phyloP scores from a whole-genome alignment of 495 filamentous ascomycete species.

The Geopyxis carbonaria region DNA sequence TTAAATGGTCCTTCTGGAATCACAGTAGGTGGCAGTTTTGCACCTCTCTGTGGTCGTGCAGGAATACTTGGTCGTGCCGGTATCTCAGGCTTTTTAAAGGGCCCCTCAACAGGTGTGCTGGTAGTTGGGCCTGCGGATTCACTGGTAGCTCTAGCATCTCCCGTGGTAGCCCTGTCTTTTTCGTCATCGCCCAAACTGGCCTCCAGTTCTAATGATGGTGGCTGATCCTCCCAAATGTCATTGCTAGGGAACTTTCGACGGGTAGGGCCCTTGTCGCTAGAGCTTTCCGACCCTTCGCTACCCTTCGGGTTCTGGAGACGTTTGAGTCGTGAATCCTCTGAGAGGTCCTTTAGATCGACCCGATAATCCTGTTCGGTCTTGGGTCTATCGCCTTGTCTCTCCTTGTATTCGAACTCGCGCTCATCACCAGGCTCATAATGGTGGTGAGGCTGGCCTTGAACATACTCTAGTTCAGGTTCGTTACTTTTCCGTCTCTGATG shows the following conservation, averaged over 20 bases:
- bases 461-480: conserved; percentile 7
- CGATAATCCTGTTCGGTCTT: conserved; percentile 29
- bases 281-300: neutral
- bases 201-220: conserved; percentile 61
- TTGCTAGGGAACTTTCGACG: conserved; percentile 67
- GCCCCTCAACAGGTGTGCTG: conserved; percentile 28
- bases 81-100: conserved; percentile 27
- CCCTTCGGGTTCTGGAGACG: conserved; percentile 29
- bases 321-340: conserved; percentile 25
- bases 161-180: conserved; percentile 22
- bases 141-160: conserved; percentile 6
- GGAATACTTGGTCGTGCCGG: conserved; percentile 32
- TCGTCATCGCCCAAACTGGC: conserved; percentile 37
- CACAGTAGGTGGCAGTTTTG: conserved; percentile 2
- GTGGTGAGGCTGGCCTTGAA: conserved; percentile 20
- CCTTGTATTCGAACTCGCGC: conserved; percentile 24
- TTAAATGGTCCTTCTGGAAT: conserved; percentile 30
- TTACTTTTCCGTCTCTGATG: conserved; percentile 27
- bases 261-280: neutral
- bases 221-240: conserved; percentile 94
- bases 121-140: conserved; percentile 17
- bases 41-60: conserved; percentile 28
- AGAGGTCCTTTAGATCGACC: conserved; percentile 8
- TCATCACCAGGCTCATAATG: conserved; percentile 28
- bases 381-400: conserved; percentile 17